A percentile compares a stretch with the other conserved stretches of the same genome.
Conservation (phyloP, 2,329 filamentous ascomycete species). For the Orbilia quercus region DNA sequence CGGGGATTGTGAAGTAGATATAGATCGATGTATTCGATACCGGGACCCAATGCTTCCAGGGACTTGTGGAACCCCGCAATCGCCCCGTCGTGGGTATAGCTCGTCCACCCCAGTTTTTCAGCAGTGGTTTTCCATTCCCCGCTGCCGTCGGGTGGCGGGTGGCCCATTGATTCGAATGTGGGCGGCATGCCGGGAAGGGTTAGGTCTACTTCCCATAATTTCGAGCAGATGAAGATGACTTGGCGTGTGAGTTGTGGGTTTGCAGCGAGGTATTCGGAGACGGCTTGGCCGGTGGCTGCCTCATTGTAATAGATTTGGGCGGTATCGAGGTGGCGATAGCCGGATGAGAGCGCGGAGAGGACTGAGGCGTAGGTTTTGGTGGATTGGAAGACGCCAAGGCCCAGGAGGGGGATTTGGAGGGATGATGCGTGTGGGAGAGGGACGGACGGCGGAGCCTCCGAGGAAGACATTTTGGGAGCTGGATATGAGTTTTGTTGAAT, state of each 20-base stretch:
- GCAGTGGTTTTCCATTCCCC: conserved; percentile 27
- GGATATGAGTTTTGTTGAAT: not conserved
- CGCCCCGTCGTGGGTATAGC: conserved; percentile 21
- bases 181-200: conserved; percentile 38
- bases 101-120: conserved; percentile 21
- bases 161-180: conserved; percentile 31
- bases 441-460: conserved; percentile 4
- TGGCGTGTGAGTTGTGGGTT: conserved; percentile 37
- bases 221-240: conserved; percentile 52
- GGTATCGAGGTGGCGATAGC: conserved; percentile 52
- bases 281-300: conserved; percentile 30
- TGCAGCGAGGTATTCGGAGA: conserved; percentile 29
- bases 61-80: conserved; percentile 35
- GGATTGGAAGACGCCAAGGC: conserved; percentile 51
- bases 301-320: conserved; percentile 53
- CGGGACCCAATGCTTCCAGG: conserved; percentile 60
- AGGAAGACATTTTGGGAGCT: conserved; percentile 21
- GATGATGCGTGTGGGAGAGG: conserved; percentile 19
- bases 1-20: conserved; percentile 82
- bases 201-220: conserved; percentile 46
- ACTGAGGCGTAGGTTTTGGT: conserved; percentile 40
- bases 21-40: conserved; percentile 79
- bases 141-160: conserved; percentile 20
- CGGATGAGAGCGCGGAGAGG: conserved; percentile 27
- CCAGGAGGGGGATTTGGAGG: conserved; percentile 31